A percentile compares a stretch with the other conserved stretches of the same genome.
phyloP scores from a whole-genome alignment of 441 rosid species.

The Brassica hybrid region DNA sequence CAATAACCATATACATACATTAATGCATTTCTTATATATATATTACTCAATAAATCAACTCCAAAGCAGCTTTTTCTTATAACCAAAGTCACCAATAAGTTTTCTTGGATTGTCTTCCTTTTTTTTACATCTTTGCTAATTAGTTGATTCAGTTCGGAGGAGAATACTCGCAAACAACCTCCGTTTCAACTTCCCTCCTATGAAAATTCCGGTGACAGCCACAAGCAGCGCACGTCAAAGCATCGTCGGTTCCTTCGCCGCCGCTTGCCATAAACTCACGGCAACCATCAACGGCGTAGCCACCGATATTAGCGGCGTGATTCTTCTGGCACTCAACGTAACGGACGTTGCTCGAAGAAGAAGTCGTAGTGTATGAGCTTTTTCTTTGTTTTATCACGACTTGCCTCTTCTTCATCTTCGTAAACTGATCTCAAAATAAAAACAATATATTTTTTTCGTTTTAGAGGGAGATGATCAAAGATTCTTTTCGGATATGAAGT shows the following conservation, averaged over 20 bases:
- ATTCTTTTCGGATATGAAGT: no score
- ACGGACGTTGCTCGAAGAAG: conserved; percentile 55
- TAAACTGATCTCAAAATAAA: not conserved
- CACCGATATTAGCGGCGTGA: conserved; percentile 83
- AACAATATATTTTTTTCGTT: conserved; percentile 26
- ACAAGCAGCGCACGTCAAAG: conserved; percentile 84
- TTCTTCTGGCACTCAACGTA: conserved; percentile 93
- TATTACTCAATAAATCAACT: conserved; percentile 7
- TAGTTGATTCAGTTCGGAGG: conserved; percentile 52
- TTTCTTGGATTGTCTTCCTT: not conserved
- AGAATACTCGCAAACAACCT: conserved; percentile 84
- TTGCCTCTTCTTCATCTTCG: conserved; percentile 81
- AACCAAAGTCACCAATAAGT: not conserved
- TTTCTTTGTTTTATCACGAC: conserved; percentile 61
- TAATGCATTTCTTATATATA: conserved; percentile 11
- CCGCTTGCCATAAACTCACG: conserved; percentile 89
- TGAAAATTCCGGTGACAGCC: conserved; percentile 93
- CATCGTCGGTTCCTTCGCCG: conserved; percentile 52
- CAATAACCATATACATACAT: conserved; percentile 25
- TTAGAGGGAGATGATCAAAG: no score
- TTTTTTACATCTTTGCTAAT: not conserved
- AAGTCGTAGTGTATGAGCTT: conserved; percentile 36
- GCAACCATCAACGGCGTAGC: conserved; percentile 92
- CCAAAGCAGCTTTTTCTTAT: no score
- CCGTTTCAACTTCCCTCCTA: conserved; percentile 70